Evolutionary conservation across 2,329 filamentous ascomycete species (phyloP), one percentile per base, ranked within the genome.

Genomic region (Daldinia sp.): DNA sequence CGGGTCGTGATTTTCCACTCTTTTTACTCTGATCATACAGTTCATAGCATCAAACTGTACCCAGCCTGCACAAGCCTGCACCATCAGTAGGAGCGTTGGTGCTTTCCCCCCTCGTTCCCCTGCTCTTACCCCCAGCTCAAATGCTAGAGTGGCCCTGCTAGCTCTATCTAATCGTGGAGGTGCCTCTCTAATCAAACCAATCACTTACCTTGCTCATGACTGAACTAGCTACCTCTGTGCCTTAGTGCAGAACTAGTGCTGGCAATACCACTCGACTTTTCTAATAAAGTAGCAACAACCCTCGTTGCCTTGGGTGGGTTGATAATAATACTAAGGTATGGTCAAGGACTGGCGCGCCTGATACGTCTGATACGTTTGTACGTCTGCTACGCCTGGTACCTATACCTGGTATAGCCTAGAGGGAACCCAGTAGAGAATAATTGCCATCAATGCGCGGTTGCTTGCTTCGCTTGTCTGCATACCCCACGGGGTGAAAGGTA

Each of bases 141-240:
- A 34, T 34, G 57, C 41, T 43, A 37, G 56, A 54, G 34, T 47
- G 47, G 41, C 62, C 65, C 49, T 65, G 60, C 62, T 68, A 63
- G 65, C 62, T 66, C 63, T 63, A 65, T 68, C 65, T 68, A 59
- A 63, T 68, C 63, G 56, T 68, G 63, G 60, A 68, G 62, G 59
- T 60, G 23, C 37, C 43, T 62, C 56, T 45, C 41, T 23, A 56
- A 62, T 54, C 52, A 47, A 11, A n/a, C 64, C 64, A 68, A 64
- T 67, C 60, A 64, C 56, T 29, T 67, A 61, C 64, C 64, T 61
- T 9, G 58, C 21, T 50, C 9, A 13, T 30, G 58, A 32, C 15
- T 32, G 32, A 58, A 54, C 53, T 56, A 53, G 61, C 61, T 67
- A 17, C 51, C 61, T 64, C 47, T 60, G 41, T 65, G 30, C 56